Base-by-base conservation (phyloP, 257 asterid genomes). In the Rehmannia glutinosa region DNA sequence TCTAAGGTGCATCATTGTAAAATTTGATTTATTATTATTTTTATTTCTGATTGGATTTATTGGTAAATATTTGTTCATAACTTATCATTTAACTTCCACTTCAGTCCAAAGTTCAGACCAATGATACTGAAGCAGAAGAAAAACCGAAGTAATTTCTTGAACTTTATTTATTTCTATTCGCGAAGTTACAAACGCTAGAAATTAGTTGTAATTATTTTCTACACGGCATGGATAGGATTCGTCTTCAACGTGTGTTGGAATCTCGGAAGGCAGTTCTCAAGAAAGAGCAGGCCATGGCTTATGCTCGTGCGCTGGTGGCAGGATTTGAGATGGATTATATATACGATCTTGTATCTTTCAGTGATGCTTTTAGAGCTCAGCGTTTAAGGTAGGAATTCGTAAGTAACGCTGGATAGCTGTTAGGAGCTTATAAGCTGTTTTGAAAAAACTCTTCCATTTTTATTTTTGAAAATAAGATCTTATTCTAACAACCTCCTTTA, bases 251-350 rank as follows among this genome's bases (percentile, higher is more conserved):
- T 47, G 88, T 81, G 69, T 45, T 90, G 77, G 95, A 85, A 81
- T 70, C 85, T 27, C 87, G 97, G 59, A 87, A 81, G 70, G 87
- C 88, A n/a, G 81, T 85, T 51, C 84, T 90, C 28, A 78, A 80
- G 85, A 90, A 85, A 69, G 97, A 90, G 82, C 96, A 87, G 71
- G 95, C 94, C 23, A 90, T 90, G 97, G 96, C 97, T 41, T 87
- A 85, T 62, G 96, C 97, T 21, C 97, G 97, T n/a, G 89, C 97
- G 50, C 43, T 87, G 65, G 97, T 84, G 63, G 87, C 88, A 11
- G 97, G 97, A 1, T 90, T 79, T 36, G 94, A 85, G 72, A 78
- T 76, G 77, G 96, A 80, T 36, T 65, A 69, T 53, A 54, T 90
- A 15, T 82, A 85, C 9, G 91, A 87, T 65, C 88, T 90, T 43